Conservation (phyloP, 192 early-diverging fungal species). For the Backusella westeae region DNA sequence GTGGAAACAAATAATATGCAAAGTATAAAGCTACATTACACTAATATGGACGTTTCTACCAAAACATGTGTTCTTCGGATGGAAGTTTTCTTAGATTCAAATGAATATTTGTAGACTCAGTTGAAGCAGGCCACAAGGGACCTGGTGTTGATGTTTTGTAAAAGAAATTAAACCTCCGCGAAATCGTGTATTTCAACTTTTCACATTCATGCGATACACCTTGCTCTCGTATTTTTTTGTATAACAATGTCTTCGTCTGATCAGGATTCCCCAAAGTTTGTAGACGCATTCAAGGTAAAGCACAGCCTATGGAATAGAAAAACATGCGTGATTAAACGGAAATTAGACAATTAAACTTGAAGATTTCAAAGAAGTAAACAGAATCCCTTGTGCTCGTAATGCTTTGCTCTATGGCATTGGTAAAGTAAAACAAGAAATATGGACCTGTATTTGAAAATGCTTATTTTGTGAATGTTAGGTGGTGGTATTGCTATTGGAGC, state of each 20-base stretch:
- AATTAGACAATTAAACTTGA: slow-evolving; percentile 38
- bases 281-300: slow-evolving; percentile 23
- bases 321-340: not conserved
- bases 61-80: not conserved
- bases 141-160: slow-evolving; percentile 2
- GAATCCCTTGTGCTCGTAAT: slow-evolving; percentile 44
- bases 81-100: not conserved
- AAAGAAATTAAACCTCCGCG: not conserved
- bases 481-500: slow-evolving; percentile 35
- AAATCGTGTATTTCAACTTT: not conserved
- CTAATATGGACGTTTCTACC: not conserved
- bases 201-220: slow-evolving; percentile 4
- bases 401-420: slow-evolving; percentile 44
- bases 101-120: not conserved
- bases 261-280: slow-evolving; percentile 14
- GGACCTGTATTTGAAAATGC: not conserved
- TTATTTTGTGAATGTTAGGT: slow-evolving; percentile 11
- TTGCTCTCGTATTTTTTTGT: not conserved
- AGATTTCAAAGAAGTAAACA: slow-evolving; percentile 39
- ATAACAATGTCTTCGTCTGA: slow-evolving; percentile 14
- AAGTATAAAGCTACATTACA: not conserved
- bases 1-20: not conserved
- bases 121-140: not conserved
- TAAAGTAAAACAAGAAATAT: not conserved
- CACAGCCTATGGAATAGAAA: not conserved